These are phyloP conservation scores for Yarrowia porcina DNA, from an alignment of 805 yeast species.

Conservation along the genomic window DNA sequence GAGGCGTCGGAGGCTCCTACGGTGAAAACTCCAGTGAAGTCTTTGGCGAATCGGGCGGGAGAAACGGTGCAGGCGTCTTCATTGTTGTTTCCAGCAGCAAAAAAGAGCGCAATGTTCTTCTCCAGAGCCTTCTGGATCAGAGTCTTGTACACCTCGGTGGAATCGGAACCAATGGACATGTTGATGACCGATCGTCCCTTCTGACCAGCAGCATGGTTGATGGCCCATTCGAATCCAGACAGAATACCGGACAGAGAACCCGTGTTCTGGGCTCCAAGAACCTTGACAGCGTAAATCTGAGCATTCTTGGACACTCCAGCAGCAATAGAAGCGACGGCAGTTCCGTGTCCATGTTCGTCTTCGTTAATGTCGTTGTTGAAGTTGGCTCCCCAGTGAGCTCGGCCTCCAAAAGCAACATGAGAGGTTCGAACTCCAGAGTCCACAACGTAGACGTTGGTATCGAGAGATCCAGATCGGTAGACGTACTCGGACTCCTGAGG, in stretches of 20 bases:
- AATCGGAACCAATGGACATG: constrained; percentile 11
- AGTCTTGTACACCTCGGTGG: not conserved
- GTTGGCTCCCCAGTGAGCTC: constrained; percentile 85
- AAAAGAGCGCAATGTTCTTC: not conserved
- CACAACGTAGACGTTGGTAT: constrained; percentile 80
- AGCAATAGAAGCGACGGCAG: constrained; percentile 93
- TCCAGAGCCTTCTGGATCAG: not conserved
- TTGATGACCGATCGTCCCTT: not conserved
- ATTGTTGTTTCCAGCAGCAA: constrained; percentile 63
- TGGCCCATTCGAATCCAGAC: constrained; percentile 60
- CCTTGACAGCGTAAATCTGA: constrained; percentile 57
- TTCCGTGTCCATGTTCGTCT: constrained; percentile 93
- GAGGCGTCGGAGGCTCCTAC: constrained; percentile 87
- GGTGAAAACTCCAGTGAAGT: constrained; percentile 51
- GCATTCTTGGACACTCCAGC: constrained; percentile 59
- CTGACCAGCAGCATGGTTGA: constrained; percentile 37
- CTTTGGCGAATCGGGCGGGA: constrained; percentile 58
- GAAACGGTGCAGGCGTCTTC: constrained; percentile 75
- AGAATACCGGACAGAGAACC: constrained; percentile 60
- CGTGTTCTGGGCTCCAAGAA: constrained; percentile 54
- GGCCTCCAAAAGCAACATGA: constrained; percentile 78
- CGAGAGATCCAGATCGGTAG: constrained; percentile 75
- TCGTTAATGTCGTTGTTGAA: constrained; percentile 69
- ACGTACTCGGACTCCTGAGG: constrained; percentile 56
- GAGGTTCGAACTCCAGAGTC: constrained; percentile 81